phyloP scores from a whole-genome alignment of 73 alveolate genomes.

The Stentor roeselii region DNA sequence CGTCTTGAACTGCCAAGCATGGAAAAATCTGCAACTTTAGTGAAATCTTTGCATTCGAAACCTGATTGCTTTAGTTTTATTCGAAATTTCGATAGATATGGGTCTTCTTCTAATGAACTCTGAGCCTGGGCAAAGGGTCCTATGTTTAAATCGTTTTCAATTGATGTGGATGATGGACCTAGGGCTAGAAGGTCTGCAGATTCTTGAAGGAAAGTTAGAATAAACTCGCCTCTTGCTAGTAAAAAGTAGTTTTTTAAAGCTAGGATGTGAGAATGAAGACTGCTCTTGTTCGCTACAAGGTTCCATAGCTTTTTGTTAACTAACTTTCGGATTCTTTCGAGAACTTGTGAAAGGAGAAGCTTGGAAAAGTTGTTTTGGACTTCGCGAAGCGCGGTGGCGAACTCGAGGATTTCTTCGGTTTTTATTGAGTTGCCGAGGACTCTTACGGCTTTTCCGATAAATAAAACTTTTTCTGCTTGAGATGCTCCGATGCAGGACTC shows the following conservation, averaged over 20 bases:
- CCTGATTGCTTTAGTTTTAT: constrained; percentile 42
- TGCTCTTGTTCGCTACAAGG: constrained; percentile 77
- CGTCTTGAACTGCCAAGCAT: constrained; percentile 37
- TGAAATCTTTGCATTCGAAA: constrained; percentile 42
- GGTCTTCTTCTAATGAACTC: constrained; percentile 32
- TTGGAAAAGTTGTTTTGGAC: constrained; percentile 64
- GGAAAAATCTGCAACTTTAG: constrained; percentile 27
- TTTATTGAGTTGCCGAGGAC: constrained; percentile 53
- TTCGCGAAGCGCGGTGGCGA: constrained; percentile 71
- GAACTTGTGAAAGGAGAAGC: constrained; percentile 68
- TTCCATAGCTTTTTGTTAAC: constrained; percentile 78
- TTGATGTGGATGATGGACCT: constrained; percentile 56
- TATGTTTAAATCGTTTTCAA: constrained; percentile 45
- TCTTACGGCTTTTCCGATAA: constrained; percentile 90
- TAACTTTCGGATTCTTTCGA: constrained; percentile 75
- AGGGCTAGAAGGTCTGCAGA: constrained; percentile 60
- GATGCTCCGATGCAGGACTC: constrained; percentile 68
- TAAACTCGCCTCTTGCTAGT: constrained; percentile 85
- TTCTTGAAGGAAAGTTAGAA: constrained; percentile 71
- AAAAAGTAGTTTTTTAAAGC: constrained; percentile 77
- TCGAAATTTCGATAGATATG: constrained; percentile 39
- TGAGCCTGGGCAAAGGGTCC: constrained; percentile 44
- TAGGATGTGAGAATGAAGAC: constrained; percentile 64
- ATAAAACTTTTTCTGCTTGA: constrained; percentile 80
- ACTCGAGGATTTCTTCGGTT: constrained; percentile 66